A percentile compares a stretch with the other conserved stretches of the same genome.
Conservation (phyloP, 228 moss, liverwort and hornwort species). For the Sphagnum magellanicum region DNA sequence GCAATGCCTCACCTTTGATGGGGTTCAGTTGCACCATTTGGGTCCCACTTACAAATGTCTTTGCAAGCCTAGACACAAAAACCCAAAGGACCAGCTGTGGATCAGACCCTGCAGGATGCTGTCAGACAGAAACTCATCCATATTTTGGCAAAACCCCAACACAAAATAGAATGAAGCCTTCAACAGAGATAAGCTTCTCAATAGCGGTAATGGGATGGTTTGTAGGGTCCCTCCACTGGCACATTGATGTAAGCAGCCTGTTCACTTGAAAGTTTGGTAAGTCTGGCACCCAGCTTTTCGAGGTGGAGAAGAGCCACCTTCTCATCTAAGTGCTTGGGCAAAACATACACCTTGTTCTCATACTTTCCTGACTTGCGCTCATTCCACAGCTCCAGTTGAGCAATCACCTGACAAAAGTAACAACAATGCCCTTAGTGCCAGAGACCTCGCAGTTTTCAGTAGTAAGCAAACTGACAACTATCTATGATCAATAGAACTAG, state of each 20-base stretch:
- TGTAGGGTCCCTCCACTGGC: constrained; percentile 50
- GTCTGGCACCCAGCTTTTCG: constrained; percentile 39
- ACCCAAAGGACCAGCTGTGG: background rate
- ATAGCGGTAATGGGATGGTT: constrained; percentile 53
- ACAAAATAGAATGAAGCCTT: background rate
- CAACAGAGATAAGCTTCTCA: constrained; percentile 2
- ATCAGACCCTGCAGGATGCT: constrained; percentile 28
- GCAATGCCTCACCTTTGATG: background rate
- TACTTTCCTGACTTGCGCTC: constrained; percentile 59
- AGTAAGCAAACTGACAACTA: background rate
- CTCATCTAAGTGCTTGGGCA: constrained; percentile 64
- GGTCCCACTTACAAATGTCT: too few species aligned
- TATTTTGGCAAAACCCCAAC: constrained; percentile 20
- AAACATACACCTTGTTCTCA: constrained; percentile 62
- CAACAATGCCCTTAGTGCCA: background rate
- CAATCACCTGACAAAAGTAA: constrained; percentile 24
- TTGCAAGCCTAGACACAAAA: too few species aligned
- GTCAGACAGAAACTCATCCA: constrained; percentile 16
- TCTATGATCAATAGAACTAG: background rate
- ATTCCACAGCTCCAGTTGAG: constrained; percentile 65
- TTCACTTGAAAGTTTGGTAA: constrained; percentile 31
- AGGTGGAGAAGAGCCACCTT: constrained; percentile 50
- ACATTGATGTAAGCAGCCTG: constrained; percentile 55
- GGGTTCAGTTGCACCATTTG: too few species aligned
- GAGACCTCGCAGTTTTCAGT: background rate